phyloP scores from a whole-genome alignment of 768 basidiomycete species.

The Cyathus striatus region DNA sequence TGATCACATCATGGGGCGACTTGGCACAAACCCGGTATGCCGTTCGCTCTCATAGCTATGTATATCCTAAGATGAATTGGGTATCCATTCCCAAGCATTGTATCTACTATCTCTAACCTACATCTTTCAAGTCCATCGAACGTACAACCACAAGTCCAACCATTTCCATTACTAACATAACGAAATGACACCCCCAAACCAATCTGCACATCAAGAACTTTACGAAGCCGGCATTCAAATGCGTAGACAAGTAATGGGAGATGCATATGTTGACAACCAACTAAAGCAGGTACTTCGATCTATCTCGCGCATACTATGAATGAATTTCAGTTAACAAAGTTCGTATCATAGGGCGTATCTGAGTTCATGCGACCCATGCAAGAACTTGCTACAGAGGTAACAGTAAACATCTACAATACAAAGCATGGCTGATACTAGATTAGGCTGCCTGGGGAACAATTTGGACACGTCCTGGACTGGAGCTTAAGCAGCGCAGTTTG shows the following conservation, averaged over 20 bases:
- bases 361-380: conserved; percentile 46
- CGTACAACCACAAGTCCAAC: too few species aligned
- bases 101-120: too few species aligned
- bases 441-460: conserved; percentile 43
- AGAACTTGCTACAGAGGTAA: conserved; percentile 36
- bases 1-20: too few species aligned
- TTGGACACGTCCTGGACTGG: conserved; percentile 41
- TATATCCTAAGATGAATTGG: too few species aligned
- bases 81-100: too few species aligned
- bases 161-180: too few species aligned
- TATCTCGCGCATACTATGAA: not conserved
- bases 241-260: conserved; percentile 39
- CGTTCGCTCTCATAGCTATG: too few species aligned
- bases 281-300: conserved; percentile 22
- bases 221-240: conserved; percentile 35
- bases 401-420: not conserved
- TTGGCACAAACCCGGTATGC: too few species aligned
- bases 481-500: conserved; percentile 40
- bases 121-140: too few species aligned
- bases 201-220: conserved; percentile 32
- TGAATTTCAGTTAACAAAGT: not conserved
- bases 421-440: not conserved
- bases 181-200: conserved; percentile 23
- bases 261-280: conserved; percentile 37
- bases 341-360: conserved; percentile 22